Percentiles rank a stretch among this genome's conserved stretches.
Evolutionary conservation across 1,139 yeast species (phyloP).

Genomic region (Kodamaea anthophila): DNA sequence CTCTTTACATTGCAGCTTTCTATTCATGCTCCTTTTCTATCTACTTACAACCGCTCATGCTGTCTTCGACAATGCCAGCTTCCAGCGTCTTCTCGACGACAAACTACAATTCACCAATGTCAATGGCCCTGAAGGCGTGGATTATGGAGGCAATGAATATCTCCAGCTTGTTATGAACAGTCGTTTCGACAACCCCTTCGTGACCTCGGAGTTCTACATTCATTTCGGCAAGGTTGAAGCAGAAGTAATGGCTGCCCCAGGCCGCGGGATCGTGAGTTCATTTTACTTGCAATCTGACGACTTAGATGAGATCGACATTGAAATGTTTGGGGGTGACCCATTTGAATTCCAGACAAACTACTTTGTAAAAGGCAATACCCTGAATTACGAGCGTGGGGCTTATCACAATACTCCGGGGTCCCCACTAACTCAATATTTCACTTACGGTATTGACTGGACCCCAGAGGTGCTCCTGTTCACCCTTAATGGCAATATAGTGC

Average conservation of each 20-base stretch:
- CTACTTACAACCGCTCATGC: no score
- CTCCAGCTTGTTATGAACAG: conserved; percentile 16
- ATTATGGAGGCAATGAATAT: conserved; percentile 1
- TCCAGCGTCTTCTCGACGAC: conserved; percentile 12
- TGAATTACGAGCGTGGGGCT: conserved; percentile 37
- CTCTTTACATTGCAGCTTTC: no score
- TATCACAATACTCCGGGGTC: conserved; percentile 21
- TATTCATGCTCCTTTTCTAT: no score
- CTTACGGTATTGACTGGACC: conserved; percentile 37
- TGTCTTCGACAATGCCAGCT: no score
- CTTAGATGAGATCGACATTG: conserved; percentile 44
- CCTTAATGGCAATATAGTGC: conserved; percentile 23
- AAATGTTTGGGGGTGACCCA: conserved; percentile 36
- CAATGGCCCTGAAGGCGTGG: conserved; percentile 2
- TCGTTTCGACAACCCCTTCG: conserved; percentile 35
- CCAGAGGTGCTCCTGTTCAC: conserved; percentile 27
- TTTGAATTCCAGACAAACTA: conserved; percentile 35
- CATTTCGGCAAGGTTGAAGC: conserved; percentile 40
- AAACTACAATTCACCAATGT: conserved; percentile 3
- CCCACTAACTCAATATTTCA: conserved; percentile 21
- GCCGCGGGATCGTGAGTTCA: conserved; percentile 39
- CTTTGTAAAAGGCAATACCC: conserved; percentile 39
- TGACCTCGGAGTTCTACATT: conserved; percentile 31
- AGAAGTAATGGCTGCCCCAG: conserved; percentile 31
- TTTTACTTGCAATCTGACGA: conserved; percentile 43